Percentiles rank a stretch among this genome's conserved stretches.
phyloP scores from a whole-genome alignment of 305 asterid species.

The Rubia balearica region DNA sequence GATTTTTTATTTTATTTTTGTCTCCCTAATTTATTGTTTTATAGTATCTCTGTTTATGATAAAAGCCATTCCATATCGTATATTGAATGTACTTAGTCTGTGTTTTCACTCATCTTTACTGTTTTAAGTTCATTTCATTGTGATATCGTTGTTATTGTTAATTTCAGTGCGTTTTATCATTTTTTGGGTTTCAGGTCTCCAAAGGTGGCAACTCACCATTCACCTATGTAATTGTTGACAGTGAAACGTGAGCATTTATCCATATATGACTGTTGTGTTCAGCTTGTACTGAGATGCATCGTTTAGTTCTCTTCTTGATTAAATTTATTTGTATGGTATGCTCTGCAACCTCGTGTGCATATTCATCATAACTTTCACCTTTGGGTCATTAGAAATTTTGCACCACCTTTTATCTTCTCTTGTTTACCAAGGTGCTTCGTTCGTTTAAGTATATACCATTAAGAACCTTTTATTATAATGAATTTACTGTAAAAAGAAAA shows the following conservation, averaged over 20 bases:
- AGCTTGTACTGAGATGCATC: not conserved
- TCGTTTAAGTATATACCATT: not conserved
- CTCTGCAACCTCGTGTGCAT: not conserved
- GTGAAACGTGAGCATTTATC: slow-evolving; percentile 64
- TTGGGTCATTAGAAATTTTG: not conserved
- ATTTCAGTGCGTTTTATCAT: slow-evolving; percentile 4
- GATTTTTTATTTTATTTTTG: not conserved
- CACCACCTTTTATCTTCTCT: not conserved
- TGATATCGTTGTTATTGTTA: not conserved
- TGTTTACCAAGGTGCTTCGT: no score
- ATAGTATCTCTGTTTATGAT: not conserved
- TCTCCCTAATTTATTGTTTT: not conserved
- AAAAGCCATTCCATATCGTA: not conserved
- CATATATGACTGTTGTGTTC: not conserved
- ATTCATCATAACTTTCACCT: not conserved
- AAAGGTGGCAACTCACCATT: slow-evolving; percentile 95
- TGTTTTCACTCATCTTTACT: not conserved
- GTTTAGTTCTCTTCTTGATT: not conserved
- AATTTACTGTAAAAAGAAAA: not conserved
- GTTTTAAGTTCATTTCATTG: not conserved
- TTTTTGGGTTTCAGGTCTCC: slow-evolving; percentile 56
- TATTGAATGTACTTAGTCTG: not conserved
- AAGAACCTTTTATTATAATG: not conserved
- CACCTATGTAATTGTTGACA: slow-evolving; percentile 90
- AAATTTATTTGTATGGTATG: slow-evolving; percentile 4